These are phyloP conservation scores for Boletus sp. DNA, from an alignment of 768 basidiomycete genomes.

Conservation along the genomic window DNA sequence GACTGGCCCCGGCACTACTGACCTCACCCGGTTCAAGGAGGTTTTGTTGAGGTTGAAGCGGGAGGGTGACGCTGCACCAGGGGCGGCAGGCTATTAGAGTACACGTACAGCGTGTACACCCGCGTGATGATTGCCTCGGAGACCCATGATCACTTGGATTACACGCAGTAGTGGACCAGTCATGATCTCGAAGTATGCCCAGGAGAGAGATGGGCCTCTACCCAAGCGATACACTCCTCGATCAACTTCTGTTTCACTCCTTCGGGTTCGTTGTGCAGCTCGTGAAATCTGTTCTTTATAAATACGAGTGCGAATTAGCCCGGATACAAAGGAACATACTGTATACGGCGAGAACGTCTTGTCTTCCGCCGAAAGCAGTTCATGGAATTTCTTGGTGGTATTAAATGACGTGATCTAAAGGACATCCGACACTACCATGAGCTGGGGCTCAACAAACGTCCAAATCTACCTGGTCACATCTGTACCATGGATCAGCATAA, in stretches of 20 bases:
- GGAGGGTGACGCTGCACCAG: conserved; percentile 89
- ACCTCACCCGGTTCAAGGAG: conserved; percentile 89
- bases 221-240: conserved; percentile 43
- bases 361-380: conserved; percentile 39
- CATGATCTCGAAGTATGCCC: conserved; percentile 20
- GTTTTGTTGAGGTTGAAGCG: conserved; percentile 84
- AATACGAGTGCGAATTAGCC: background rate
- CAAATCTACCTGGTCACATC: conserved; percentile 51
- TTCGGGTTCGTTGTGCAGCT: too few relatives aligned
- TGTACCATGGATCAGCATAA: too few relatives aligned
- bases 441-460: background rate
- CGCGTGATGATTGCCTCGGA: background rate
- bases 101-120: background rate
- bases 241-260: conserved; percentile 56
- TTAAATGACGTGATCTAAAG: conserved; percentile 17
- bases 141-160: background rate
- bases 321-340: conserved; percentile 25
- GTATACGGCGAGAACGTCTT: conserved; percentile 26
- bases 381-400: conserved; percentile 53
- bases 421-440: background rate
- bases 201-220: conserved; percentile 6
- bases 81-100: conserved; percentile 84
- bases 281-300: conserved; percentile 38
- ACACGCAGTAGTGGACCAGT: conserved; percentile 2
- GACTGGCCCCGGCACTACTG: conserved; percentile 83